Percentiles rank a stretch among this genome's conserved stretches.
These are phyloP conservation scores for Petunia hybrid DNA, from an alignment of 305 asterid species.

Conservation along the genomic window DNA sequence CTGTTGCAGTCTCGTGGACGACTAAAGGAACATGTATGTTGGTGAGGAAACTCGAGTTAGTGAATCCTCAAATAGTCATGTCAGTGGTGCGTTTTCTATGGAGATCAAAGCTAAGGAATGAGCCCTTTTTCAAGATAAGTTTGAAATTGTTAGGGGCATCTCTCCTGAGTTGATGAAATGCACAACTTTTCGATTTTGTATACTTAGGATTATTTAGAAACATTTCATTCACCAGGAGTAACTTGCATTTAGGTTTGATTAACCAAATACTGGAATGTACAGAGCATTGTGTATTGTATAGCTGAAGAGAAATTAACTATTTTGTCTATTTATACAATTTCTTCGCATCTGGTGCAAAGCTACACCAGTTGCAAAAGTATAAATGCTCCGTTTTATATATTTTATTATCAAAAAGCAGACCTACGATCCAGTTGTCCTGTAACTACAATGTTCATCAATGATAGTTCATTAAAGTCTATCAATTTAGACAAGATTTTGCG, in stretches of 20 bases:
- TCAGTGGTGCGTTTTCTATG: neutral
- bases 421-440: too few relatives aligned
- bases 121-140: neutral
- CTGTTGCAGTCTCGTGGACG: neutral
- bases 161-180: neutral
- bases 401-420: too few relatives aligned
- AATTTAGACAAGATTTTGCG: neutral
- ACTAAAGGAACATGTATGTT: neutral
- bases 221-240: neutral
- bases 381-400: neutral
- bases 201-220: conserved; percentile 6
- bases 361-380: neutral
- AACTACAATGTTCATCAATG: neutral
- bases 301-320: neutral
- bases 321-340: neutral
- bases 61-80: neutral
- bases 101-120: neutral
- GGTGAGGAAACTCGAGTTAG: neutral
- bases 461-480: neutral
- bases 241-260: too few relatives aligned
- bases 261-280: neutral
- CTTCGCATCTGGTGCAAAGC: neutral
- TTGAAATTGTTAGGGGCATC: neutral
- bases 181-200: conserved; percentile 7
- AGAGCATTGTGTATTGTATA: conserved; percentile 23